Percentiles rank a stretch among this genome's conserved stretches.
phyloP scores from a whole-genome alignment of 192 early-diverging fungal genomes.

The Geranomyces michiganensis region DNA sequence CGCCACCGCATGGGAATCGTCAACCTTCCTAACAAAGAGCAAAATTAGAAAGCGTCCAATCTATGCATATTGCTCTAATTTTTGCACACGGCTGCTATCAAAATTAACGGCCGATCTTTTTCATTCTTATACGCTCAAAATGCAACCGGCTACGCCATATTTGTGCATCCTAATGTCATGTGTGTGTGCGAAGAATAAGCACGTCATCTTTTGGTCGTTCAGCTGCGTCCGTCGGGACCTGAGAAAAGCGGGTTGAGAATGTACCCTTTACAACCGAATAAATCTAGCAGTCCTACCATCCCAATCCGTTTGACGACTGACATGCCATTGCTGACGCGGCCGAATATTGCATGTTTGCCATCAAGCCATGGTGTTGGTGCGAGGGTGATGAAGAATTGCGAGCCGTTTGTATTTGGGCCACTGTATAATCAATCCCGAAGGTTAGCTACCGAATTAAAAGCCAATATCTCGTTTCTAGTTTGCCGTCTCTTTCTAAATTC shows the following conservation, averaged over 20 bases:
- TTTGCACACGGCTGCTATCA: too few relatives aligned
- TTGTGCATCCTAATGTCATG: background rate
- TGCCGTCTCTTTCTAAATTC: background rate
- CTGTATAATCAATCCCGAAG: slow-evolving; percentile 24
- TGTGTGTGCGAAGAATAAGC: slow-evolving; percentile 31
- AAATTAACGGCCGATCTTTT: too few relatives aligned
- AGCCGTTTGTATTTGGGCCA: slow-evolving; percentile 60
- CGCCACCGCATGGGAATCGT: too few relatives aligned
- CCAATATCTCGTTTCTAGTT: too few relatives aligned
- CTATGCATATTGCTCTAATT: too few relatives aligned
- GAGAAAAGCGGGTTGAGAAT: background rate
- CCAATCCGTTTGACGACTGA: slow-evolving; percentile 81
- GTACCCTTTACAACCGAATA: background rate
- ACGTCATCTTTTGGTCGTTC: slow-evolving; percentile 53
- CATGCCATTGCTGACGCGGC: slow-evolving; percentile 80
- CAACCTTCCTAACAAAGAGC: too few relatives aligned
- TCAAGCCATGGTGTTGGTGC: slow-evolving; percentile 91
- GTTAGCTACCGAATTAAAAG: slow-evolving; percentile 40
- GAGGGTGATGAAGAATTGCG: slow-evolving; percentile 87
- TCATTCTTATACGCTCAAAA: too few relatives aligned
- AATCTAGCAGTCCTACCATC: slow-evolving; percentile 42
- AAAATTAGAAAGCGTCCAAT: too few relatives aligned
- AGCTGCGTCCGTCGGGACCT: slow-evolving; percentile 46
- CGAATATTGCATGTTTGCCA: slow-evolving; percentile 90
- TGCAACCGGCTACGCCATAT: too few relatives aligned